Conservation (phyloP, 768 basidiomycete genomes). For the Suillus decipiens region DNA sequence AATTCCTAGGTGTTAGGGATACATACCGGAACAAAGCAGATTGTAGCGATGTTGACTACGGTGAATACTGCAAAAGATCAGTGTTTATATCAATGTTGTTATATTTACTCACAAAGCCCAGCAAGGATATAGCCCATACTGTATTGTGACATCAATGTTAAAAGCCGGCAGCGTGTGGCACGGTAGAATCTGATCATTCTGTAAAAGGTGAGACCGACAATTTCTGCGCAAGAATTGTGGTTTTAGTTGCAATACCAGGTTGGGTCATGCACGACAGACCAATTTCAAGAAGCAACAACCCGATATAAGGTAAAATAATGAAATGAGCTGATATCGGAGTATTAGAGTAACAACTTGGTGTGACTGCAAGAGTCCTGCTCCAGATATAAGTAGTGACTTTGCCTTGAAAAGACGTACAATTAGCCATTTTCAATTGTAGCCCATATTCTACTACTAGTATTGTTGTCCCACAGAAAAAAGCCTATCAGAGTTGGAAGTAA, state of each 20-base stretch:
- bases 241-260: neutral
- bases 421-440: neutral
- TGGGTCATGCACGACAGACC: neutral
- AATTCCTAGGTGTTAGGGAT: neutral
- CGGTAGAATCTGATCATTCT: neutral
- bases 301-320: neutral
- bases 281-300: neutral
- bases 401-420: neutral
- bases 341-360: neutral
- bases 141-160: neutral
- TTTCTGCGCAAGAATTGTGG: neutral
- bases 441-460: neutral
- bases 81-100: neutral
- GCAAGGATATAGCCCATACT: neutral
- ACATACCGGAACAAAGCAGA: constrained; percentile 3
- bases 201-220: constrained; percentile 4
- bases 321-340: neutral
- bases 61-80: neutral
- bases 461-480: neutral
- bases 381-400: neutral
- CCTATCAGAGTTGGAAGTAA: neutral
- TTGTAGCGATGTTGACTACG: neutral
- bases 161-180: constrained; percentile 2
- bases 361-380: constrained; percentile 2
- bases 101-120: neutral